Evolutionary conservation across 2,329 filamentous ascomycete genomes (phyloP), one percentile per base, ranked within the genome.

Genomic region (Fusarium continuum): DNA sequence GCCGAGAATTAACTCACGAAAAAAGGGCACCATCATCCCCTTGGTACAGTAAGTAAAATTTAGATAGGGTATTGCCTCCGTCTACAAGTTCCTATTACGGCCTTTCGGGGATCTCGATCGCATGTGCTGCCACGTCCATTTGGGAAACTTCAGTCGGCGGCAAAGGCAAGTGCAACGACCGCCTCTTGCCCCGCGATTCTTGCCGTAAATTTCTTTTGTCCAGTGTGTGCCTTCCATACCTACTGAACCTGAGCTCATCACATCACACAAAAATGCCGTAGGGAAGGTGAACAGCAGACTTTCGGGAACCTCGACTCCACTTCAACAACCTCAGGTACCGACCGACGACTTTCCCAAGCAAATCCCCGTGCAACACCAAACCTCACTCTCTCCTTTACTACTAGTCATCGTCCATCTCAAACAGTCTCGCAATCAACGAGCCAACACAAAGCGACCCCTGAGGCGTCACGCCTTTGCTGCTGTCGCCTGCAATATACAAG

Each of bases 191-290:
- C 51, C 51, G 46, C 58, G 52, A 35, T 41, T 25, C 51, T 43
- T 61, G 41, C 55, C 61, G 55, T 51, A 28, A 40, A 46, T 51
- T 31, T 48, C 39, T 46, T 35, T 35, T 54, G 41, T 45, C 58
- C 61, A 54, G 45, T 44, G 58, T 41, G 49, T 38, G 43, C 49
- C 66, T 69, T 60, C 50, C 52, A n/a, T n/a, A n/a, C n/a, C n/a
- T n/a, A n/a, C n/a, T 35, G 23, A 50, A 50, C 39, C 29, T 23
- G 49, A 49, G 49, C 48, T 28, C 56, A 54, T 70, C 66, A 70
- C 57, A 64, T 69, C 65, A 70, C 67, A 56, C 60, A 46, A 64
- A 39, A 48, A 45, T 26, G 22, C 26, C 23, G 45, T 46, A 53
- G 26, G 25, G 50, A 56, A 55, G 47, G 45, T 41, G 47, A 38